A percentile compares a stretch with the other conserved stretches of the same genome.
Conservation (phyloP, 495 filamentous ascomycete genomes). For the Penicillium macrosclerotiorum region DNA sequence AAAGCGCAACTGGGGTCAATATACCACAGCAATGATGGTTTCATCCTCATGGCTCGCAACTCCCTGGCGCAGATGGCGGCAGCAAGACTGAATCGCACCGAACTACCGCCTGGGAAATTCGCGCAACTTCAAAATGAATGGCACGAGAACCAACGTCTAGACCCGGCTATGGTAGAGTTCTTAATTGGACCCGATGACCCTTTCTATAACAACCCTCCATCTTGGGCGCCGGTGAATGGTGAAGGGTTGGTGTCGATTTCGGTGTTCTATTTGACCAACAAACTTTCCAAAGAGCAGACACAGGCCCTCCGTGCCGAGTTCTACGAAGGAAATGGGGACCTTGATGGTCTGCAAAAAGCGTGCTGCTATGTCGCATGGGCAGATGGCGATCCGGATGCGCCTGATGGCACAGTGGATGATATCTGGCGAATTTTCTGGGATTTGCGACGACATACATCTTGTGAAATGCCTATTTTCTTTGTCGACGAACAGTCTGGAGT, state of each 20-base stretch:
- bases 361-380: conserved; percentile 12
- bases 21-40: neutral
- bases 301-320: neutral
- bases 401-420: conserved; percentile 12
- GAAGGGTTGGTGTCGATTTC: neutral
- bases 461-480: conserved; percentile 7
- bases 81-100: neutral
- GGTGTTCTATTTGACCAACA: conserved; percentile 12
- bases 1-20: neutral
- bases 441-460: neutral
- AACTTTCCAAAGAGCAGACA: conserved; percentile 4
- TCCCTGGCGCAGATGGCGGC: neutral
- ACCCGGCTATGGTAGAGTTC: neutral
- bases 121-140: neutral
- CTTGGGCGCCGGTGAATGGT: conserved; percentile 4
- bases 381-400: conserved; percentile 3
- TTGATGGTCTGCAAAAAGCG: conserved; percentile 1
- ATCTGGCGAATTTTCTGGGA: conserved; percentile 15
- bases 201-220: conserved; percentile 8
- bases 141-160: neutral
- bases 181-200: conserved; percentile 7
- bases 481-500: conserved; percentile 9
- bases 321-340: neutral
- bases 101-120: neutral
- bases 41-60: neutral